Evolutionary conservation across 2,329 filamentous ascomycete species (phyloP), one percentile per base, ranked within the genome.

Genomic region (Orbilia oligospora): DNA sequence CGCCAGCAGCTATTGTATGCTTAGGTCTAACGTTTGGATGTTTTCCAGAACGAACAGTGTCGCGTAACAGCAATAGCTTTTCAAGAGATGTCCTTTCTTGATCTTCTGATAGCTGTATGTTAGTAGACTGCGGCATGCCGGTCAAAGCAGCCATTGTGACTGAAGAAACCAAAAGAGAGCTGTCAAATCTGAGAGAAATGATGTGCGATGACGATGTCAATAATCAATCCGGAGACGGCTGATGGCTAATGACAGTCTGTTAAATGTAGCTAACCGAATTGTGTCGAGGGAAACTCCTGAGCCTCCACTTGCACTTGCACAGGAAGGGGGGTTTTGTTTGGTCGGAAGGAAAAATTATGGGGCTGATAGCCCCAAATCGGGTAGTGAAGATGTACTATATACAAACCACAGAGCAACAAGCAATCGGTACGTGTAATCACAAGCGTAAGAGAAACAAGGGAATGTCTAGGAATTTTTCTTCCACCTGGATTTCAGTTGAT

Each of bases 1-100:
- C 2, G 18, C 27, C 38, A 16, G 36, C 49, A 6, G 38, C 9
- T 14, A 41, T 18, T 27, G 16, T 41, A 41, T 41, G 9, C 38
- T 77, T 77, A 0, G 73, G 73, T 27, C 41, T 71, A 41, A 51
- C 61, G 24, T 53, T 77, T 24, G 67, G 67, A 55, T 77, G 73
- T 36, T 77, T 67, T 9, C 67, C 67, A 8, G 73, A 71, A 24
- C 67, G 58, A 18, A 77, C 73, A 36, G 27, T 38, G 44, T 71
- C 67, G 67, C 73, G 73, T 56, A 77, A 9, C 20, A 55, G 53
- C 18, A 77, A 53, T 20, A 77, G 63, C n/a, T 71, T 71, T 44
- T 71, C 73, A 30, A 77, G 58, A 5, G 73, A 66, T 9, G 36
- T 20, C 14, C 73, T 22, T 33, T 77, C 73, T 8, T 77, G 67